Percentiles rank a stretch among this genome's conserved stretches.
Evolutionary conservation across 1,284 basidiomycete genomes (phyloP).

Genomic region (Sporisorium sorghi): DNA sequence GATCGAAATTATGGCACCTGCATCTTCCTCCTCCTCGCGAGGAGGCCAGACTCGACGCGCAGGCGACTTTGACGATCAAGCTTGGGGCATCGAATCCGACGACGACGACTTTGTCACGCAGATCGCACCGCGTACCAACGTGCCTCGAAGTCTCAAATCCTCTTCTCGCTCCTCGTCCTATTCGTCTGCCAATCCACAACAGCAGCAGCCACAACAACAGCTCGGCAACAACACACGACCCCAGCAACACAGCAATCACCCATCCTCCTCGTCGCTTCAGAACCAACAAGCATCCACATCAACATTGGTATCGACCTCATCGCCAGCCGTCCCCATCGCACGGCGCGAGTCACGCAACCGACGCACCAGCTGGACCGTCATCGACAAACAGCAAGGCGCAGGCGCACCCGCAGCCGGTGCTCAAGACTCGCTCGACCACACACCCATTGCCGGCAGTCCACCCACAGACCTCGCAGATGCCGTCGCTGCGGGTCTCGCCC

Average conservation of each 20-base stretch:
- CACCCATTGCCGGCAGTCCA: conserved; percentile 49
- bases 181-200: conserved; percentile 24
- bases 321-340: conserved; percentile 5
- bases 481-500: conserved; percentile 25
- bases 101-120: conserved; percentile 67
- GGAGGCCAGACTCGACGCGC: conserved; percentile 7
- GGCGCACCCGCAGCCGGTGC: neutral
- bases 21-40: conserved; percentile 18
- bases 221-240: conserved; percentile 4
- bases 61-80: conserved; percentile 64
- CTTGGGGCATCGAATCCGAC: conserved; percentile 67
- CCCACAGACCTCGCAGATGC: conserved; percentile 45
- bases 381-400: conserved; percentile 27
- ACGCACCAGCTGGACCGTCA: conserved; percentile 53
- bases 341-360: conserved; percentile 12
- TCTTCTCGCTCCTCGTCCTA: conserved; percentile 40
- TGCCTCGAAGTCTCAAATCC: conserved; percentile 37
- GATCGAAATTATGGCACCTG: conserved; percentile 11
- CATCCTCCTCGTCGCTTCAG: conserved; percentile 17
- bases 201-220: conserved; percentile 3
- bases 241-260: conserved; percentile 18
- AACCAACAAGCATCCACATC: conserved; percentile 8
- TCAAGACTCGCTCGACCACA: conserved; percentile 32
- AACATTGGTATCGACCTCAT: neutral
- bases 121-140: conserved; percentile 42